Evolutionary conservation across 495 filamentous ascomycete genomes (phyloP).

Genomic region (Aspergillus funiculosus): DNA sequence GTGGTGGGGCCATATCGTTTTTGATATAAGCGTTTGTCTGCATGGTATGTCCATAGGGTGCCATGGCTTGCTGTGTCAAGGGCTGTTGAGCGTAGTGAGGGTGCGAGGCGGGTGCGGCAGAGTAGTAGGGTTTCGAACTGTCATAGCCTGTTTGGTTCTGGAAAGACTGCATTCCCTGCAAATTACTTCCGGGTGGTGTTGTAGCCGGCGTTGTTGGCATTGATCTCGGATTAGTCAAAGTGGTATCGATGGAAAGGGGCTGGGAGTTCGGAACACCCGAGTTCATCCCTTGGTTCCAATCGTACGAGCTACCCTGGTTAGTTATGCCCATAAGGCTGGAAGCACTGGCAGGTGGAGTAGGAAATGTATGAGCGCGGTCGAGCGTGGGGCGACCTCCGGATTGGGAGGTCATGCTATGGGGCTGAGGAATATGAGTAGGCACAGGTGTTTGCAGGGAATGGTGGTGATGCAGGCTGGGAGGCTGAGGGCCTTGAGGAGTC

Average conservation of each 20-base stretch:
- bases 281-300: slow-evolving; percentile 67
- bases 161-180: slow-evolving; percentile 74
- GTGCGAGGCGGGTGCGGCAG: slow-evolving; percentile 63
- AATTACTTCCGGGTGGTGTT: slow-evolving; percentile 73
- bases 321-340: slow-evolving; percentile 83
- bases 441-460: slow-evolving; percentile 70
- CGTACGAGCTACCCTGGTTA: slow-evolving; percentile 64
- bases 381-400: slow-evolving; percentile 63
- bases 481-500: slow-evolving; percentile 51
- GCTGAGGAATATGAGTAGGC: slow-evolving; percentile 59
- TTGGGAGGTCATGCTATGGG: slow-evolving; percentile 72
- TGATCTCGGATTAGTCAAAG: slow-evolving; percentile 73
- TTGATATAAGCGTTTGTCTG: slow-evolving; percentile 67
- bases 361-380: slow-evolving; percentile 83
- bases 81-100: slow-evolving; percentile 61
- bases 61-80: slow-evolving; percentile 60
- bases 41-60: slow-evolving; percentile 56
- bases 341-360: slow-evolving; percentile 88
- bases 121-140: slow-evolving; percentile 71
- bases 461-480: slow-evolving; percentile 73
- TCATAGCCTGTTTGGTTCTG: slow-evolving; percentile 70
- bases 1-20: slow-evolving; percentile 89
- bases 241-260: slow-evolving; percentile 80
- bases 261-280: slow-evolving; percentile 58
- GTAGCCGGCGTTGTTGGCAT: slow-evolving; percentile 93